phyloP scores from a whole-genome alignment of 208 protist genomes.

The Crithidia thermophila region DNA sequence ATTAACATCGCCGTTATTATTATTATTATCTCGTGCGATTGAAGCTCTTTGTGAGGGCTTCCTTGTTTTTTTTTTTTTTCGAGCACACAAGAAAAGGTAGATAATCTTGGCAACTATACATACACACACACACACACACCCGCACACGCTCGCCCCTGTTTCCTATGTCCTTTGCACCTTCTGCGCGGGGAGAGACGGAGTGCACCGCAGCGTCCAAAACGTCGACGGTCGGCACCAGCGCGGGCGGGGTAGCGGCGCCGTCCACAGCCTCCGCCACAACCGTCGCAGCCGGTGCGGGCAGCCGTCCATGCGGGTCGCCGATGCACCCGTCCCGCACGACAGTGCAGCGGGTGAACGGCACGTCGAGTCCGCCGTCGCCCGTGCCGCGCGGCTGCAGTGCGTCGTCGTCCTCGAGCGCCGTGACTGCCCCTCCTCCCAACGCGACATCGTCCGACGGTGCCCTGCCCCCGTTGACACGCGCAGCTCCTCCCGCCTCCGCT shows the following conservation, averaged over 20 bases:
- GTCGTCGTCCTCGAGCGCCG: slow-evolving; percentile 1
- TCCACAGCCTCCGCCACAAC: background rate
- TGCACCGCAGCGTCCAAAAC: slow-evolving; percentile 26
- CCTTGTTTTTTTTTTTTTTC: slow-evolving; percentile 3
- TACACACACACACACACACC: background rate
- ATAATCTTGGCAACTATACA: background rate
- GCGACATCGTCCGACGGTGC: background rate
- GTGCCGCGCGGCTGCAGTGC: slow-evolving; percentile 20
- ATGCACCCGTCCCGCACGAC: slow-evolving; percentile 14
- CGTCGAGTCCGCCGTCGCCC: slow-evolving; percentile 2
- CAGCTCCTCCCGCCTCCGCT: background rate
- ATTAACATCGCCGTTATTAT: too few relatives aligned
- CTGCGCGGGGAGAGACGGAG: slow-evolving; percentile 21
- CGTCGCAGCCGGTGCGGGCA: background rate
- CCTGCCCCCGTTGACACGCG: slow-evolving; percentile 16
- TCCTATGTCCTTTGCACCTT: slow-evolving; percentile 23
- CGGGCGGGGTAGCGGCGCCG: slow-evolving; percentile 4
- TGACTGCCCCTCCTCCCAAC: background rate
- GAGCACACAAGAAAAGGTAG: too few relatives aligned
- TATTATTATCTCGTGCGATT: too few relatives aligned
- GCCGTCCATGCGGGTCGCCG: slow-evolving; percentile 15
- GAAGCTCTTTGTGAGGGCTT: too few relatives aligned
- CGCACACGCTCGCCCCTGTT: too few relatives aligned
- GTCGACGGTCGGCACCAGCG: slow-evolving; percentile 11
- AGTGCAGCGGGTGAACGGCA: slow-evolving; percentile 21